Evolutionary conservation across 345 rosid genomes (phyloP).

Genomic region (Bruguiera parviflora): DNA sequence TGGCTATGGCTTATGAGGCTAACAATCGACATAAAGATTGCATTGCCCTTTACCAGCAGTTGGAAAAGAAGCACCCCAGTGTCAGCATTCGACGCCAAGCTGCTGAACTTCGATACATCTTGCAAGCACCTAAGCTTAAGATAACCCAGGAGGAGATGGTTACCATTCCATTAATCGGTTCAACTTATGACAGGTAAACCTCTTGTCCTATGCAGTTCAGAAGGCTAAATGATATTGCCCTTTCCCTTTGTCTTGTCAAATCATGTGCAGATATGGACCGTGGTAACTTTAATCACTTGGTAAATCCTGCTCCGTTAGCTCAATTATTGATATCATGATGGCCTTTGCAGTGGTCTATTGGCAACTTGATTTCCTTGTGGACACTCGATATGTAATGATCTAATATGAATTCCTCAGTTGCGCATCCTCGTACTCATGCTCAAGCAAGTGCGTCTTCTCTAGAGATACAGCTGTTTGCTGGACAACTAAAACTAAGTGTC

Average conservation of each 20-base stretch:
- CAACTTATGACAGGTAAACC: slow-evolving; percentile 71
- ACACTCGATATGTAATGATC: too few relatives aligned
- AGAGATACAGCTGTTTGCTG: not conserved
- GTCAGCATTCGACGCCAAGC: slow-evolving; percentile 89
- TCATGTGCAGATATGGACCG: not conserved
- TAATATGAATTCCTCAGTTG: too few relatives aligned
- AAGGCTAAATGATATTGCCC: not conserved
- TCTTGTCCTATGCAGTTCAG: not conserved
- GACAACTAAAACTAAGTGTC: not conserved
- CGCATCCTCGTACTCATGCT: too few relatives aligned
- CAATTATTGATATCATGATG: too few relatives aligned
- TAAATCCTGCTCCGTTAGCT: too few relatives aligned
- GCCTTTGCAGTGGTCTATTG: too few relatives aligned
- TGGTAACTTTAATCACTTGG: too few relatives aligned
- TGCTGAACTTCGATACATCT: slow-evolving; percentile 79
- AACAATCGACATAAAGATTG: slow-evolving; percentile 83
- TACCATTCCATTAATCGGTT: slow-evolving; percentile 70
- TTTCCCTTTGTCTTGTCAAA: not conserved
- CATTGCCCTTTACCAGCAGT: slow-evolving; percentile 76
- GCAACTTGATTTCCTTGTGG: too few relatives aligned
- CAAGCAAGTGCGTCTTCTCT: not conserved
- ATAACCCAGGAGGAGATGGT: slow-evolving; percentile 92
- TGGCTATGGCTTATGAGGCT: slow-evolving; percentile 98
- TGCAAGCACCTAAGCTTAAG: slow-evolving; percentile 95
- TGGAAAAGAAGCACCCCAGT: slow-evolving; percentile 80